Base-by-base conservation (phyloP, 768 basidiomycete genomes). In the Nevesoporus exiguus region DNA sequence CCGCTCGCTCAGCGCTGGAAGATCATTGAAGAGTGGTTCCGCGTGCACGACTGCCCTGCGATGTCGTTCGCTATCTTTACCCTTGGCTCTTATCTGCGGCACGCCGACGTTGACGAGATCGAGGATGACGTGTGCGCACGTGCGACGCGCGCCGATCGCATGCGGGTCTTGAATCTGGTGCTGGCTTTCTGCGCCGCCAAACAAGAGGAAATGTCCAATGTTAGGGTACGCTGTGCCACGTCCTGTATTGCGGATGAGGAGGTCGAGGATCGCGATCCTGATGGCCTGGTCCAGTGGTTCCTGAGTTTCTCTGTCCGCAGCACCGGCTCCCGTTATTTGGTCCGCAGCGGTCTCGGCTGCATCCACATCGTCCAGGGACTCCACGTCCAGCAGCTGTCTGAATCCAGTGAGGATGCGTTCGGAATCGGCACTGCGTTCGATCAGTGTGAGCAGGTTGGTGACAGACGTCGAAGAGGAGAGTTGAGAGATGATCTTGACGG, bases 351-450 rank as follows among this genome's bases (percentile, higher is more conserved):
- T 73, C 66, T 89, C 87, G 0, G 85, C 80, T 6, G 71, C 72
- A 22, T 80, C 77, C 3, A 87, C 77, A 55, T 88, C 85, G 27
- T 83, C 83, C 25, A 74, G 62, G 0, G 84, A 80, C 44, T 91
- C 87, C 0, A 76, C 73, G 14, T 77, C 79, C 27, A 98, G 71
- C 17, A 87, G 75, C 33, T 77, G 77, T 49, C 84, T 80, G 68
- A 91, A 96, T 0, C 91, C 93, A 42, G 79, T 82, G 25, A 92
- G 73, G 58, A 98, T 92, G 17, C 90, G 80, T n/a, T 91, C 82
- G 0, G 92, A 93, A 60, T 95, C 90, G 42, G 77, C 76, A 54
- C 90, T 93, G 22, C 86, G 79, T 56, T 93, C 85, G 29, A 98
- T 77, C 47, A 96, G 76, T 1, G 87, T 83, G 25, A 88, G 82